These are phyloP conservation scores for Xylariaceae sp. DNA, from an alignment of 2,329 filamentous ascomycete species.

Conservation along the genomic window DNA sequence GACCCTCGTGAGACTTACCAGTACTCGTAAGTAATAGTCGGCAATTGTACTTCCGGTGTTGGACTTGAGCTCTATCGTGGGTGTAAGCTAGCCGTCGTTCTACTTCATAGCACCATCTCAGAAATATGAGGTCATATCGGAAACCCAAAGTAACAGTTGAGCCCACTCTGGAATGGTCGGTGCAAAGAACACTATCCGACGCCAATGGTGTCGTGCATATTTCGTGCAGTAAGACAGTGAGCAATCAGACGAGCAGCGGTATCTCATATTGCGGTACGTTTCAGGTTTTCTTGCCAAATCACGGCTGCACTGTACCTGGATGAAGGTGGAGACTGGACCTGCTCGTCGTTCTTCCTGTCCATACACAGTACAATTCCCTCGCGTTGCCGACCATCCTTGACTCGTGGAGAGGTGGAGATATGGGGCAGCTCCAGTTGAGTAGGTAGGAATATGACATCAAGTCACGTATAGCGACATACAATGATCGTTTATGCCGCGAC, in stretches of 20 bases:
- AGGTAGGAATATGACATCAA: not conserved
- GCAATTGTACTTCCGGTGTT: not conserved
- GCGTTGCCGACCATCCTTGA: conserved; percentile 5
- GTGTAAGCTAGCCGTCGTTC: not conserved
- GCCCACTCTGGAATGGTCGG: not conserved
- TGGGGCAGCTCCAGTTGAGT: not conserved
- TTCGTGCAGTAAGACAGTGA: conserved; percentile 22
- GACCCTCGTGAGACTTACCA: not conserved
- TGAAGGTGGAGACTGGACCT: conserved; percentile 11
- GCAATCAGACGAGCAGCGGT: conserved; percentile 26
- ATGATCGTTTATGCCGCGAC: not conserved
- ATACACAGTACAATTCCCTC: conserved; percentile 14
- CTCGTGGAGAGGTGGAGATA: conserved; percentile 20
- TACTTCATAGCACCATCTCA: not conserved
- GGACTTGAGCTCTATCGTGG: not conserved
- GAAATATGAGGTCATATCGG: not conserved
- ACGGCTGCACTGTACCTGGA: conserved; percentile 22
- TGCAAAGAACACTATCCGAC: conserved; percentile 23
- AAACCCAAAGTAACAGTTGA: not conserved
- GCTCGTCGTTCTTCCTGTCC: not conserved
- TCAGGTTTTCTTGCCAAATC: conserved; percentile 24
- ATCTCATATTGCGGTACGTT: conserved; percentile 15
- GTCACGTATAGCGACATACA: not conserved
- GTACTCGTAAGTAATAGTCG: not conserved
- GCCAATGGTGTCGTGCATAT: conserved; percentile 26